phyloP scores from a whole-genome alignment of 768 basidiomycete genomes.

The Lactarius sanguifluus region DNA sequence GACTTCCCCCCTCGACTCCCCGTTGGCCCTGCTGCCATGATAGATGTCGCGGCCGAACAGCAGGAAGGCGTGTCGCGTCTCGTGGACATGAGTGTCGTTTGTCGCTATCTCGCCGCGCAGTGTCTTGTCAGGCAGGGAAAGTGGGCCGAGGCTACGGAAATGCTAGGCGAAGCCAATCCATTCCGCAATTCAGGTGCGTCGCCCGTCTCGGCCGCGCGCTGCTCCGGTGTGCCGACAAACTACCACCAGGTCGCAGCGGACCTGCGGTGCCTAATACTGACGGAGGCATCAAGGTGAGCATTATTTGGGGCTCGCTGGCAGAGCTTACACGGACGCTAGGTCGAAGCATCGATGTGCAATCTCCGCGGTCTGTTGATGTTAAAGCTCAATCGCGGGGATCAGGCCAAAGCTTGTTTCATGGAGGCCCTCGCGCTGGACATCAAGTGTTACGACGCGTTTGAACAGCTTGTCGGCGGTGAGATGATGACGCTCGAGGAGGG shows the following conservation, averaged over 20 bases:
- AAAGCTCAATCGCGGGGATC: constrained; percentile 85
- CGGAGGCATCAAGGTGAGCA: constrained; percentile 86
- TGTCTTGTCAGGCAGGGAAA: constrained; percentile 91
- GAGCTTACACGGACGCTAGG: constrained; percentile 44
- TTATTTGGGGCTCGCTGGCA: not conserved
- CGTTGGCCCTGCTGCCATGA: constrained; percentile 67
- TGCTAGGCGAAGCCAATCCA: constrained; percentile 91
- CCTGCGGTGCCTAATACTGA: constrained; percentile 78
- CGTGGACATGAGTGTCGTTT: constrained; percentile 93
- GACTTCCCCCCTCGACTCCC: constrained; percentile 54
- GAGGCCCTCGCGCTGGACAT: constrained; percentile 93
- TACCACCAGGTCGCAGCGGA: constrained; percentile 54
- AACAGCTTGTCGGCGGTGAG: constrained; percentile 84
- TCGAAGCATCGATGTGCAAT: constrained; percentile 97
- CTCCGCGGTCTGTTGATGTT: constrained; percentile 92
- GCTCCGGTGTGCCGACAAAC: not conserved
- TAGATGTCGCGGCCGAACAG: constrained; percentile 63
- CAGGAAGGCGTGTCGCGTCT: constrained; percentile 70
- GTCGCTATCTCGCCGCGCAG: constrained; percentile 94
- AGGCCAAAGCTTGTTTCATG: constrained; percentile 94
- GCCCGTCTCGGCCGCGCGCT: constrained; percentile 21
- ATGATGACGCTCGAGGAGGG: constrained; percentile 98
- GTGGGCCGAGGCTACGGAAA: constrained; percentile 88
- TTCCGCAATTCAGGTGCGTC: constrained; percentile 65
- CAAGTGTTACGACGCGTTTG: constrained; percentile 95